phyloP scores from a whole-genome alignment of 2,329 filamentous ascomycete genomes.

The Colletotrichum sp. region DNA sequence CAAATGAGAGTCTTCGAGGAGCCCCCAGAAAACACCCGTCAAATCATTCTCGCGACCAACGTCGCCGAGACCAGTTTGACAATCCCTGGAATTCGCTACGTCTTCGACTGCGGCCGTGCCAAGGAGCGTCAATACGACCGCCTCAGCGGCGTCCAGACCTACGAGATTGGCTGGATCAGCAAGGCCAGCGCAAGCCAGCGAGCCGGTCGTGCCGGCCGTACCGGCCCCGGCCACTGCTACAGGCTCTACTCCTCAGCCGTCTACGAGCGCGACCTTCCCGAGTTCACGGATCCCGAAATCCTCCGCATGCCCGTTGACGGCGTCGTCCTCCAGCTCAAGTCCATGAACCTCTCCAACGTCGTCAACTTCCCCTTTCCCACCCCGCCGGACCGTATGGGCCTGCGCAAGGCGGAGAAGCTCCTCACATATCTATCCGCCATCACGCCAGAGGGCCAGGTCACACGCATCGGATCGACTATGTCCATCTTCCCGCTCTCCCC shows the following conservation, averaged over 20 bases:
- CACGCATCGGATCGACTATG: slow-evolving; percentile 79
- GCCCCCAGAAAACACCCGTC: slow-evolving; percentile 79
- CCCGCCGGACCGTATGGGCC: slow-evolving; percentile 75
- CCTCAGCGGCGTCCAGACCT: slow-evolving; percentile 91
- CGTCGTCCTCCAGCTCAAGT: slow-evolving; percentile 91
- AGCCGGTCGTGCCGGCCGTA: slow-evolving; percentile 92
- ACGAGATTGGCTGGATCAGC: slow-evolving; percentile 95
- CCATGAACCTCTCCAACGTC: slow-evolving; percentile 89
- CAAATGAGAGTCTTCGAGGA: slow-evolving; percentile 90
- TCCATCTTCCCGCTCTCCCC: slow-evolving; percentile 90
- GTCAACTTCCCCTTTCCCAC: slow-evolving; percentile 97
- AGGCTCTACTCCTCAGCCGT: slow-evolving; percentile 92
- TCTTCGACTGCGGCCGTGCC: slow-evolving; percentile 91
- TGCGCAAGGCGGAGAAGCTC: slow-evolving; percentile 85
- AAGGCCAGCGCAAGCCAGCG: slow-evolving; percentile 94
- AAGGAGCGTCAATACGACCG: slow-evolving; percentile 92
- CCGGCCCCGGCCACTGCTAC: slow-evolving; percentile 95
- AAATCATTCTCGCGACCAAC: slow-evolving; percentile 93
- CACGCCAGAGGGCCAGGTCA: slow-evolving; percentile 73
- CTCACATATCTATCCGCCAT: slow-evolving; percentile 86
- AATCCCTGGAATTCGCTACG: slow-evolving; percentile 92
- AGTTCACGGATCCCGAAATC: slow-evolving; percentile 89
- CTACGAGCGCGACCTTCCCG: slow-evolving; percentile 85
- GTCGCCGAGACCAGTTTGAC: slow-evolving; percentile 97
- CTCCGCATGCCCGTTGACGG: slow-evolving; percentile 91